phyloP scores from a whole-genome alignment of 2,329 filamentous ascomycete genomes.

The Colletotrichum horii region DNA sequence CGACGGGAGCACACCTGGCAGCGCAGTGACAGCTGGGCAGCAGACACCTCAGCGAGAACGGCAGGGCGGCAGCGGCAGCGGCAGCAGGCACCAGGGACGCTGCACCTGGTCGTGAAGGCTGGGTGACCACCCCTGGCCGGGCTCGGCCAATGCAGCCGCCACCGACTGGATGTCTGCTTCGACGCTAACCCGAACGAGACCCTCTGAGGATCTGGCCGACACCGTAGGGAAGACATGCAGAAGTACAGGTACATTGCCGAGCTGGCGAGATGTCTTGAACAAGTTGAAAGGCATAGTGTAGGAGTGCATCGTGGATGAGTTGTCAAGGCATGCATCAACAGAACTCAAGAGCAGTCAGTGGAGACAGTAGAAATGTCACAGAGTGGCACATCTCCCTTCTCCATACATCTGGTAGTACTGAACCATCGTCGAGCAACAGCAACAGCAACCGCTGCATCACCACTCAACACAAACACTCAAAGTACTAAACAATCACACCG shows the following conservation, averaged over 20 bases:
- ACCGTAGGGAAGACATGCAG: background rate
- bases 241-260: background rate
- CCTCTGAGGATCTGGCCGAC: background rate
- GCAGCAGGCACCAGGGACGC: conserved; percentile 4
- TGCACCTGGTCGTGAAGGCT: background rate
- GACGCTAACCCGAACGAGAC: background rate
- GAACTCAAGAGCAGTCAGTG: accelerated
- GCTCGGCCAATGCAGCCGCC: background rate
- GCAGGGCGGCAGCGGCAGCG: conserved; percentile 1
- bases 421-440: too few species aligned
- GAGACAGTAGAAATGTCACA: accelerated
- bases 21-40: background rate
- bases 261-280: background rate
- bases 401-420: background rate
- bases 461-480: background rate
- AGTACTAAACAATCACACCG: background rate
- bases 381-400: background rate
- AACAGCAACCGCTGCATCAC: background rate
- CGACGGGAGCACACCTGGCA: background rate
- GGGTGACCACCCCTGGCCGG: background rate
- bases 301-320: background rate
- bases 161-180: background rate
- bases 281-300: background rate
- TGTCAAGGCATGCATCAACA: background rate
- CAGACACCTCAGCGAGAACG: background rate